Percentiles rank a stretch among this genome's conserved stretches.
phyloP scores from a whole-genome alignment of 192 early-diverging fungal species.

The Linnemannia exigua region DNA sequence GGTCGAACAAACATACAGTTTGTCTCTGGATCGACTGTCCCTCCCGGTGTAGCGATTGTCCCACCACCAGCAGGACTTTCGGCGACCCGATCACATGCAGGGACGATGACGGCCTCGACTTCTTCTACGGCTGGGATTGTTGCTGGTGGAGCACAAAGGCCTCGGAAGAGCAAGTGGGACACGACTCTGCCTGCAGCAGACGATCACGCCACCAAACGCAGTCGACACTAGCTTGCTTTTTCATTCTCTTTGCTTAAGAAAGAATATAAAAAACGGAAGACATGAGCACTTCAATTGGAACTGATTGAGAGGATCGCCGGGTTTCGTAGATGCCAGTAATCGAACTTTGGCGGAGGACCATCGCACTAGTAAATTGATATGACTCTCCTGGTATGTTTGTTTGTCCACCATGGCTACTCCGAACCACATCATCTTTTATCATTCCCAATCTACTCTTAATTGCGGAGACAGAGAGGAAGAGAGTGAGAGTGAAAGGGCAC shows the following conservation, averaged over 20 bases:
- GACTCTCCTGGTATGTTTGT: neutral
- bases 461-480: neutral
- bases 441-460: neutral
- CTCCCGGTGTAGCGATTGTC: neutral
- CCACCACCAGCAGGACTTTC: neutral
- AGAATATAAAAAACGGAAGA: neutral
- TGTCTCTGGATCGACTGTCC: slow-evolving; percentile 24
- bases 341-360: neutral
- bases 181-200: slow-evolving; percentile 14
- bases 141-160: slow-evolving; percentile 14
- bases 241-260: neutral
- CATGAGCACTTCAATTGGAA: neutral
- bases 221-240: slow-evolving; percentile 5
- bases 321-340: neutral
- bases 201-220: slow-evolving; percentile 23
- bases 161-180: slow-evolving; percentile 58
- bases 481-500: neutral
- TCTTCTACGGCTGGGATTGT: slow-evolving; percentile 1
- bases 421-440: neutral
- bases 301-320: neutral
- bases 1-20: slow-evolving; percentile 41
- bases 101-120: slow-evolving; percentile 11
- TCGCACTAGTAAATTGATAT: neutral
- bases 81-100: neutral
- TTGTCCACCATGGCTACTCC: neutral